Percentiles rank a stretch among this genome's conserved stretches.
phyloP scores from a whole-genome alignment of 1,139 yeast species.

The Hemisphaericaspora subhashii region DNA sequence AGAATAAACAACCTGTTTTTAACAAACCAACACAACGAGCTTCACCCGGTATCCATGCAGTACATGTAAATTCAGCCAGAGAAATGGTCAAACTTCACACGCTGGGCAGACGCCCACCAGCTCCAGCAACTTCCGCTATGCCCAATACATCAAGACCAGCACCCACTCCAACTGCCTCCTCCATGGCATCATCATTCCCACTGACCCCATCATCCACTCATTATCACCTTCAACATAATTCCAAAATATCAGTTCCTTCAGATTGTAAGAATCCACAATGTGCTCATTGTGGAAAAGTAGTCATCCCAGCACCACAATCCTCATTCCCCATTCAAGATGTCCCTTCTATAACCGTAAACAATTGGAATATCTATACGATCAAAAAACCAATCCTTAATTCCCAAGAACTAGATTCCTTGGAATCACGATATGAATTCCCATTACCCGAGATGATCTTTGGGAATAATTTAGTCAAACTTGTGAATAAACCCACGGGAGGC shows the following conservation, averaged over 20 bases:
- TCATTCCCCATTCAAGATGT: constrained; percentile 59
- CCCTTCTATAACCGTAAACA: constrained; percentile 64
- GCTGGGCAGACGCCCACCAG: constrained; percentile 34
- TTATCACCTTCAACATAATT: constrained; percentile 1
- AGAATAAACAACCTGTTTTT: constrained; percentile 1
- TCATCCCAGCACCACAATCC: constrained; percentile 72
- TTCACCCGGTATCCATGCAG: constrained; percentile 48
- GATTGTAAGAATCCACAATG: constrained; percentile 56
- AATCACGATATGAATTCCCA: constrained; percentile 66
- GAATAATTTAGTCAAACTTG: constrained; percentile 65
- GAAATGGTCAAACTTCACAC: constrained; percentile 54
- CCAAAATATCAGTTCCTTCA: constrained; percentile 14
- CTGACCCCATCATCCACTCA: not conserved
- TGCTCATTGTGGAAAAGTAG: constrained; percentile 64
- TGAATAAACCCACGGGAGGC: constrained; percentile 42
- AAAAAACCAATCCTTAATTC: constrained; percentile 79
- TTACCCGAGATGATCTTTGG: constrained; percentile 98
- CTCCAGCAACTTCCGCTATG: constrained; percentile 1
- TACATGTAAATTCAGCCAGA: constrained; percentile 62
- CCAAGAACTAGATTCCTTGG: constrained; percentile 68
- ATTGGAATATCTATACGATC: constrained; percentile 75
- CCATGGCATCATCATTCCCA: constrained; percentile 9
- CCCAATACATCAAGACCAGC: constrained; percentile 2
- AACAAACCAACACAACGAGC: constrained; percentile 2
- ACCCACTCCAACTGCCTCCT: no score